phyloP scores from a whole-genome alignment of 2,329 filamentous ascomycete species.

The Stachybotrys chartarum region DNA sequence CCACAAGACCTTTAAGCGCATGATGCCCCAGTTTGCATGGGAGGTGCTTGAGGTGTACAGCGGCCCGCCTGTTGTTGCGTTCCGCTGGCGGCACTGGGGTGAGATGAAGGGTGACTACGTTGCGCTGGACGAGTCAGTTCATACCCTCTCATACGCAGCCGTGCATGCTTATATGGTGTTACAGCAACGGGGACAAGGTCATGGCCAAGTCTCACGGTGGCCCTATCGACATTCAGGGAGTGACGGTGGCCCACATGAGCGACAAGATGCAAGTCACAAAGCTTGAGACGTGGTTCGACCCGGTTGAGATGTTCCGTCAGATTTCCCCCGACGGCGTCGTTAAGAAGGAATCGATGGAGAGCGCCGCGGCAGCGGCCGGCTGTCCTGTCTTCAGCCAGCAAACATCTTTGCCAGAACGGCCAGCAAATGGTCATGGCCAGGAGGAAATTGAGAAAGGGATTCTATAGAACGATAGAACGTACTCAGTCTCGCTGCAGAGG shows the following conservation, averaged over 20 bases:
- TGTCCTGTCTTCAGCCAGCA: not conserved
- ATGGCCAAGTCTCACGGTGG: conserved; percentile 54
- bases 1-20: conserved; percentile 65
- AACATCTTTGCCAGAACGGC: not conserved
- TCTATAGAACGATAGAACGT: too few relatives aligned
- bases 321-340: conserved; percentile 25
- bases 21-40: conserved; percentile 69
- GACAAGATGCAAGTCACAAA: conserved; percentile 49
- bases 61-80: conserved; percentile 54
- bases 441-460: not conserved
- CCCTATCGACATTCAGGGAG: conserved; percentile 54
- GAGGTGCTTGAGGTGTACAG: conserved; percentile 63
- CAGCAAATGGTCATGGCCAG: not conserved
- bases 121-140: conserved; percentile 53
- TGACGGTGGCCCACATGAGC: conserved; percentile 56
- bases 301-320: conserved; percentile 60
- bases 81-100: conserved; percentile 64
- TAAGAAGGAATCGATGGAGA: not conserved
- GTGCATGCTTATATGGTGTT: not conserved
- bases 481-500: too few relatives aligned
- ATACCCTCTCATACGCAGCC: not conserved
- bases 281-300: conserved; percentile 60
- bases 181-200: conserved; percentile 55
- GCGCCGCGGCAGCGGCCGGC: not conserved
- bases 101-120: conserved; percentile 60